These are phyloP conservation scores for Punica granatum DNA, from an alignment of 345 rosid genomes.

Conservation along the genomic window DNA sequence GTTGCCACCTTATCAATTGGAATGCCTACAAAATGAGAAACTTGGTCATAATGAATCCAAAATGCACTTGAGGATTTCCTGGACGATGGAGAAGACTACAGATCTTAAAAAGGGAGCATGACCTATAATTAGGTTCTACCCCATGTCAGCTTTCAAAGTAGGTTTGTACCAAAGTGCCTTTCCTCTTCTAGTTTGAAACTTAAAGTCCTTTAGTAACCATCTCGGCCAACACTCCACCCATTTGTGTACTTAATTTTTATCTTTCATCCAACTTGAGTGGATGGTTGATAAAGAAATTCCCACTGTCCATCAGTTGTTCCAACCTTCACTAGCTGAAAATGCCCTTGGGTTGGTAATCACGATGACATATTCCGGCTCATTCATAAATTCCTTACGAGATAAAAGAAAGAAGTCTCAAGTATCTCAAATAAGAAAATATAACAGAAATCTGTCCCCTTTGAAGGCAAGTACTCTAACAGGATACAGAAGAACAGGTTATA, in stretches of 20 bases:
- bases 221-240: background rate
- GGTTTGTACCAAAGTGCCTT: background rate
- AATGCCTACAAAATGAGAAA: conserved; percentile 43
- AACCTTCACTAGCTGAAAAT: background rate
- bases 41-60: conserved; percentile 4
- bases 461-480: background rate
- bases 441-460: background rate
- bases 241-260: background rate
- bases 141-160: background rate
- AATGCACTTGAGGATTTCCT: background rate
- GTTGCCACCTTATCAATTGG: conserved; percentile 84
- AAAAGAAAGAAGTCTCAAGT: background rate
- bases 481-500: background rate
- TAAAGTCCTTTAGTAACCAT: background rate
- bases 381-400: background rate
- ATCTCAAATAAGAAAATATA: background rate
- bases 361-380: background rate
- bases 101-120: too few relatives aligned
- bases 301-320: background rate
- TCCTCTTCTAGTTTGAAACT: background rate
- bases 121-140: background rate
- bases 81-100: background rate
- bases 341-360: background rate
- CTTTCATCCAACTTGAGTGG: background rate
- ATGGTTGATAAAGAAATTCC: background rate